Base-by-base conservation (phyloP, 306 rosid species). In the Clitoria ternatea region DNA sequence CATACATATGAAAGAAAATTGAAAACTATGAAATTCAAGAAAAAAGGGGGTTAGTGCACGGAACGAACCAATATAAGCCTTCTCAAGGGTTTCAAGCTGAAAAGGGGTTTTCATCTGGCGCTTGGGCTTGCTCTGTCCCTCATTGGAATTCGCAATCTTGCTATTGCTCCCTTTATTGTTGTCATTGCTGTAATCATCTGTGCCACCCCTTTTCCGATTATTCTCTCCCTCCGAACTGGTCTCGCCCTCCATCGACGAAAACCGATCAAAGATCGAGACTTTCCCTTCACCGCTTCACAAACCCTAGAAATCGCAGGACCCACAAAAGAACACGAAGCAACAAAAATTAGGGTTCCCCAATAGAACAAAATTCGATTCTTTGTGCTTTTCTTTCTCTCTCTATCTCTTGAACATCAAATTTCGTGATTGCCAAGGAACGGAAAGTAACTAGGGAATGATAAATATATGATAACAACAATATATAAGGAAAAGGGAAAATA, bases 81-180 rank as follows among this genome's bases (percentile, higher is more conserved):
- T 94, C 84, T 94, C 99, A 8, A 94, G 90, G 79, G 91, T 70
- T 82, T 94, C 97, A 42, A 94, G 95, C 88, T 94, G 99, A 56
- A 84, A 94, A 3, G 99, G 99, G 23, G 99, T 94, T 82, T 94
- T 94, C 99, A 94, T 94, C 91, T 94, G 99, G 37, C 99, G 92
- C 83, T 94, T 91, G 63, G 97, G 96, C 74, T 86, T 94, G 91
- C 92, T 83, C 42, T 84, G 88, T 24, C 95, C 97, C 47, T 94
- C 98, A 76, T 80, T 89, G 44, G 96, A 94, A 90, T 81, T 86
- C 65, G 73, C 80, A 63, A 80, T 40, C 56, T 89, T 90, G 66
- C 78, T 76, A 24, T 35, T 69, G 29, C 81, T 77, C 57, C 85
- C 82, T 33, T 45, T 54, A 7, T 73, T 70, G 2, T 72, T 47